Base-by-base conservation (phyloP, 2,329 filamentous ascomycete genomes). In the Trichoderma sp. region DNA sequence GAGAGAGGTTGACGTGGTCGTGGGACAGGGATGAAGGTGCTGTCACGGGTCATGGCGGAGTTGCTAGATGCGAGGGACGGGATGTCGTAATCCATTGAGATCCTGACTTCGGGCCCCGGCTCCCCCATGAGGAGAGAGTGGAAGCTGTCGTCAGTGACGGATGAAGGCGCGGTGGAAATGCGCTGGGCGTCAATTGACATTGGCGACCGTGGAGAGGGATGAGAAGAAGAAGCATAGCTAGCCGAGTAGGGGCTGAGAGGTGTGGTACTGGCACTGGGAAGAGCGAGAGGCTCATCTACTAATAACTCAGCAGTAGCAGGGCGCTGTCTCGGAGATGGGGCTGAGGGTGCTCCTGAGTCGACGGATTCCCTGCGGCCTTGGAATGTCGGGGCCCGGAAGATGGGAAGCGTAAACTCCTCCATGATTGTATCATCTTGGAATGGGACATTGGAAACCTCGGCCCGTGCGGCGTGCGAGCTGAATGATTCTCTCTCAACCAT, bases 111-210 rank as follows among this genome's bases (percentile, higher is more conserved):
- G 0, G 91, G 92, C 0, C 91, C 91, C 24, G 91, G 91, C 74
- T 94, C 92, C 68, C 92, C 91, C 80, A 93, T 87, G 6, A 93
- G 84, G 36, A 93, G 83, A 3, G 92, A 93, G 72, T 90, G 90
- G 78, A 93, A 91, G 47, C 86, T 89, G 71, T 89, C 92, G 73
- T 94, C 92, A 1, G 89, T 88, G 57, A 91, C 84, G 0, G 92
- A 94, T 1, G 92, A 95, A 6, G 91, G 89, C 3, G 92, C 90
- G 2, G 92, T 94, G 6, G 92, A 93, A 32, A 94, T 88, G 24
- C 91, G 88, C 68, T 92, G 90, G 1, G 88, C 88, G 74, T 95
- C 92, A 70, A 93, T 90, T 4, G 89, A 90, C 80, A 92, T 84
- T 72, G 90, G 85, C 73, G 91, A 88, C 68, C 91, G 88, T 0